Percentiles rank a stretch among this genome's conserved stretches.
Conservation (phyloP, 768 basidiomycete genomes). For the Fibroporia radiculosa region DNA sequence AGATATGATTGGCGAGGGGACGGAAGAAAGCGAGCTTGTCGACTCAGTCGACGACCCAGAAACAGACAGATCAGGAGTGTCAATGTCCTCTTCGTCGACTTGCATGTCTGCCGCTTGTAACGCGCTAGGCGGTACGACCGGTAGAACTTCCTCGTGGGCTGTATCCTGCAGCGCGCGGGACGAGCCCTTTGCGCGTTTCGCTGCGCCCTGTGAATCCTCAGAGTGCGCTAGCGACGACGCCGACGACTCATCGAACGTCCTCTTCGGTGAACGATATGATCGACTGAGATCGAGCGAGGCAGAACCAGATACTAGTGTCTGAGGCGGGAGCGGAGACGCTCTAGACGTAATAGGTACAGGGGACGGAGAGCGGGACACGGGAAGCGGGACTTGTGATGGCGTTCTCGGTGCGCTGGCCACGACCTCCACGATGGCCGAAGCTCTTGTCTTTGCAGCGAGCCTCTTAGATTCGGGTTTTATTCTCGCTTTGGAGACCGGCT, state of each 20-base stretch:
- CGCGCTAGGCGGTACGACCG: neutral
- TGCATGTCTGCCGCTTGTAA: slow-evolving; percentile 2
- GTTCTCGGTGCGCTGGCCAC: slow-evolving; percentile 15
- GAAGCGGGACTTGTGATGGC: slow-evolving; percentile 29
- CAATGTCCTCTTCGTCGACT: slow-evolving; percentile 21
- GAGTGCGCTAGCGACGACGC: slow-evolving; percentile 26
- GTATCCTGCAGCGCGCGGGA: slow-evolving; percentile 13
- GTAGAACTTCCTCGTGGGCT: neutral
- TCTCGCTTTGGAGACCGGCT: slow-evolving; percentile 19
- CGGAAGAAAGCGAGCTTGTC: slow-evolving; percentile 35
- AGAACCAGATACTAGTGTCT: neutral
- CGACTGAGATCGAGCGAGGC: slow-evolving; percentile 17
- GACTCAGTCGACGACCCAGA: slow-evolving; percentile 17
- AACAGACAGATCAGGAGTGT: slow-evolving; percentile 20
- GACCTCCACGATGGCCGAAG: slow-evolving; percentile 2
- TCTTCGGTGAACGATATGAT: slow-evolving; percentile 45
- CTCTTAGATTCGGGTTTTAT: slow-evolving; percentile 15
- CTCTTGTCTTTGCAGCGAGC: slow-evolving; percentile 1
- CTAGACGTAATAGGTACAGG: slow-evolving; percentile 15
- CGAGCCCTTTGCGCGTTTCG: slow-evolving; percentile 22
- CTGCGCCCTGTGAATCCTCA: slow-evolving; percentile 22
- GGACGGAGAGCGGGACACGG: slow-evolving; percentile 27
- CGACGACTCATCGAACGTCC: slow-evolving; percentile 52
- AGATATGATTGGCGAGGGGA: slow-evolving; percentile 20
- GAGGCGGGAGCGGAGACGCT: slow-evolving; percentile 10